Evolutionary conservation across 805 yeast species (phyloP).

Genomic region (Geotrichum ghanense): DNA sequence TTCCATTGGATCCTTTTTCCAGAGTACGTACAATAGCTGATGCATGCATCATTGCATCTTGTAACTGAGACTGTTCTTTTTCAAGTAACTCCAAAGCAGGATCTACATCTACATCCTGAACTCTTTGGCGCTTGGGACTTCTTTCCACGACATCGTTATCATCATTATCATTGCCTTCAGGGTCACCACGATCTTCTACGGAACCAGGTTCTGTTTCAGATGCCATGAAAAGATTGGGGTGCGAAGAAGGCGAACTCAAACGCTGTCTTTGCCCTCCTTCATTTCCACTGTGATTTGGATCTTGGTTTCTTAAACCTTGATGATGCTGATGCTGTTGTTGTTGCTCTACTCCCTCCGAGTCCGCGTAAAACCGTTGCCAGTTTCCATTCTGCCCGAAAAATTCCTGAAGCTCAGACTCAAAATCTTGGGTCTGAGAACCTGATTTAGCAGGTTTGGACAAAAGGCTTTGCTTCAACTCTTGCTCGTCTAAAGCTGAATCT

Average conservation of each 20-base stretch:
- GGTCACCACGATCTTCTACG: too few relatives aligned
- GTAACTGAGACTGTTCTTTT: conserved; percentile 1
- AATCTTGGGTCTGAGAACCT: neutral
- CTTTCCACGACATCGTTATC: neutral
- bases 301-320: too few relatives aligned
- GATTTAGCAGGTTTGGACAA: neutral
- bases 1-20: neutral
- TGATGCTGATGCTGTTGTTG: neutral
- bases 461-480: neutral
- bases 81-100: neutral
- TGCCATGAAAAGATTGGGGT: neutral
- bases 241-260: neutral
- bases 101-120: neutral
- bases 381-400: neutral
- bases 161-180: too few relatives aligned
- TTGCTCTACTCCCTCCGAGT: neutral
- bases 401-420: neutral
- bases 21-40: neutral
- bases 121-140: neutral
- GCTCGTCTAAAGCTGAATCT: too few relatives aligned
- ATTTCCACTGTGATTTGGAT: neutral
- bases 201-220: too few relatives aligned
- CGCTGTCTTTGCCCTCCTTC: too few relatives aligned
- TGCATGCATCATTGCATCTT: neutral
- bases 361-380: conserved; percentile 1